Base-by-base conservation (phyloP, 148 eudicot species). In the Beta vulgaris region DNA sequence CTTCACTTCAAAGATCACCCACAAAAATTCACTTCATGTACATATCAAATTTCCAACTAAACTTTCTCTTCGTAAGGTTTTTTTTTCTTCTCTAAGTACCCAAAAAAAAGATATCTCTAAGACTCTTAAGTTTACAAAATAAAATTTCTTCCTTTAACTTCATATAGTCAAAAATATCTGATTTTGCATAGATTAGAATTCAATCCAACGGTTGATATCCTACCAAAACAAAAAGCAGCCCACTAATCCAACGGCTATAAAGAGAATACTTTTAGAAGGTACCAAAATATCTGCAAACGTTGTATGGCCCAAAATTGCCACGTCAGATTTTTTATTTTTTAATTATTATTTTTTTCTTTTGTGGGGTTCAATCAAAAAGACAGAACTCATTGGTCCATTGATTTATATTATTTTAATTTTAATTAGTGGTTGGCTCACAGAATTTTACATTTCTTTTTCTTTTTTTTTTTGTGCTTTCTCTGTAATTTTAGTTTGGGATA, bases 241-340 rank as follows among this genome's bases (percentile, higher is more conserved):
- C 68, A 80, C 49, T 71, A 1, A 79, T 70, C 78, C 25, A 53
- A 79, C 64, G 78, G 82, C 23, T 74, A 28, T 68, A 43, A 39
- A 35, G 16, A 36, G 7, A 8, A 37, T 13, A 40, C 7, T 29
- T 1, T 26, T 19, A n/a, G 62, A 44, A 57, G 29, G 10, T 58
- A 13, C 9, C 36, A 74, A 49, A 79, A 74, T 74, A 79, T 74
- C 78, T 74, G 35, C 62, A 62, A 71, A 35, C 29, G 53, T 53
- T 43, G 60, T 68, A 37, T 69, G 82, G 82, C 75, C 54, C 49
- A 80, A 46, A 80, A 51, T 75, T 12, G 76, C 71, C 78, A 79
- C 82, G 79, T 80, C 75, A 75, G 7, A 4, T 46, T 66, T 23
- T 64, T 40, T 8, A 7, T 46, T 53, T 21, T 32, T 23, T 19